phyloP scores from a whole-genome alignment of 345 rosid genomes.

The Brassica rapa region DNA sequence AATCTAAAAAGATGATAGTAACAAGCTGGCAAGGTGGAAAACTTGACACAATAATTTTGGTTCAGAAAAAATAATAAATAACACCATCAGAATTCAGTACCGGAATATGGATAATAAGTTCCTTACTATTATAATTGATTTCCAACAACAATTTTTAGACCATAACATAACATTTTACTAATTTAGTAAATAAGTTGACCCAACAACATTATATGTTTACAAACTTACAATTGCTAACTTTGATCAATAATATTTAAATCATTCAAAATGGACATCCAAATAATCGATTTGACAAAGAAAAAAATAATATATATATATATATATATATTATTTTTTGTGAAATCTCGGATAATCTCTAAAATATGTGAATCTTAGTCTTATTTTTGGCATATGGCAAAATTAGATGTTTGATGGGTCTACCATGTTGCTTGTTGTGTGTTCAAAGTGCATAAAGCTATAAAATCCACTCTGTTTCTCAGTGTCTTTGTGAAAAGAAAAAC shows the following conservation, averaged over 20 bases:
- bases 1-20: not conserved
- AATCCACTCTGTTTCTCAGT: slow-evolving; percentile 44
- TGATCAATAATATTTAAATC: not conserved
- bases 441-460: slow-evolving; percentile 40
- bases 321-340: not conserved
- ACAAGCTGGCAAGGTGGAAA: slow-evolving; percentile 12
- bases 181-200: no score
- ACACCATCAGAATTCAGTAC: not conserved
- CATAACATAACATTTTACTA: no score
- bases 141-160: no score
- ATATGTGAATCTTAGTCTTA: not conserved
- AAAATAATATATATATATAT: not conserved
- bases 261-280: not conserved
- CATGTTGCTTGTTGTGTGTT: slow-evolving; percentile 41
- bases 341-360: not conserved
- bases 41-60: slow-evolving; percentile 11
- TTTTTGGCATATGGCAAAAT: slow-evolving; percentile 19
- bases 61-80: not conserved
- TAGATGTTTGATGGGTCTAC: slow-evolving; percentile 39
- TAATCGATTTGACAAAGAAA: slow-evolving; percentile 6
- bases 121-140: no score
- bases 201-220: not conserved
- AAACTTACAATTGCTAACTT: not conserved
- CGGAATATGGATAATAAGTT: not conserved
- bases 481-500: slow-evolving; percentile 37